These are phyloP conservation scores for Chytridiales sp. DNA, from an alignment of 371 early-diverging fungal species.

Conservation along the genomic window DNA sequence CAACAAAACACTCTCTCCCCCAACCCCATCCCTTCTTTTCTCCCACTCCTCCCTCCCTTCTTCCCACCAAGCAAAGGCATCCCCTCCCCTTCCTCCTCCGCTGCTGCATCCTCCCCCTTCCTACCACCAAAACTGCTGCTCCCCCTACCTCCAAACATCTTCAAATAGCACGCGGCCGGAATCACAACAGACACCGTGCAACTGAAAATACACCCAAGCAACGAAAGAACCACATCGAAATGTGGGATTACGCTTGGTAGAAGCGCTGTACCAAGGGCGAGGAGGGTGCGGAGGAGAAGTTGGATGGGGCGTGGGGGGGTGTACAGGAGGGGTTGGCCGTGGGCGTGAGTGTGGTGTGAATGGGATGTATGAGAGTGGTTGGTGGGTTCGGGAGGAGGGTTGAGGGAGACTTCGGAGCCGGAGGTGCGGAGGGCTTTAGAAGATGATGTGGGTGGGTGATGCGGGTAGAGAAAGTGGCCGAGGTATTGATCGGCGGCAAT, in stretches of 20 bases:
- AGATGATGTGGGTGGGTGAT: too few relatives aligned
- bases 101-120: not conserved
- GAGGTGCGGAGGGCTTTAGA: too few relatives aligned
- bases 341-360: constrained; percentile 2
- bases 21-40: not conserved
- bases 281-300: constrained; percentile 11
- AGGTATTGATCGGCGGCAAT: constrained; percentile 14
- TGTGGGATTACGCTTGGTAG: constrained; percentile 13
- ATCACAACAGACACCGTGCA: constrained; percentile 8
- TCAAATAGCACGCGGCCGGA: constrained; percentile 16
- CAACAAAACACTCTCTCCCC: constrained; percentile 12
- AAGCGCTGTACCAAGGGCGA: not conserved
- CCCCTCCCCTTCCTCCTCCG: not conserved
- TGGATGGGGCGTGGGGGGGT: constrained; percentile 16
- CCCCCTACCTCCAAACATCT: constrained; percentile 9
- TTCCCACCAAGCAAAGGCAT: not conserved
- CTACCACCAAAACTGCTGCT: not conserved
- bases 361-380: not conserved
- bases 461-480: constrained; percentile 3
- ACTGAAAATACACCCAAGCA: constrained; percentile 14
- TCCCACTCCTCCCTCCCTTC: not conserved
- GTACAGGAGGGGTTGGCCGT: not conserved
- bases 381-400: not conserved
- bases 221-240: constrained; percentile 14
- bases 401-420: not conserved